Percentiles rank a stretch among this genome's conserved stretches.
Evolutionary conservation across 495 filamentous ascomycete species (phyloP).

Genomic region (Daldinia bambusicola): DNA sequence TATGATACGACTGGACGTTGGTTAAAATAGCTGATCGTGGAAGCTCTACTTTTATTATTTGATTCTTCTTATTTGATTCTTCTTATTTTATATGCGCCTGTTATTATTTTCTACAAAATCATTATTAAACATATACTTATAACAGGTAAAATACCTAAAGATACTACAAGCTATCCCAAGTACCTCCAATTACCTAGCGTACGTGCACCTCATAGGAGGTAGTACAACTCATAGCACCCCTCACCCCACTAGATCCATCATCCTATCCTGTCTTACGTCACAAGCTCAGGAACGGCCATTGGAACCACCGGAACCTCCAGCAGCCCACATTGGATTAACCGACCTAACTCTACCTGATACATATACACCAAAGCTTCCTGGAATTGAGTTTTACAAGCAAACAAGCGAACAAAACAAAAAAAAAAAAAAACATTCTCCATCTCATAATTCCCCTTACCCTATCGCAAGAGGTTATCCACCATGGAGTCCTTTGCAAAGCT

Average conservation of each 20-base stretch:
- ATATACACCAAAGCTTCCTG: neutral
- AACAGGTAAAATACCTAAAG: too few relatives aligned
- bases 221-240: neutral
- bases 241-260: conserved; percentile 3
- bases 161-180: neutral
- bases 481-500: conserved; percentile 59
- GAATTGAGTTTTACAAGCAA: neutral
- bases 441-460: neutral
- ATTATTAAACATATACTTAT: neutral
- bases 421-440: neutral
- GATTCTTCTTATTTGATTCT: neutral
- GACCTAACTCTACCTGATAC: neutral
- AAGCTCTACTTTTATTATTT: neutral
- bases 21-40: neutral
- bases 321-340: neutral
- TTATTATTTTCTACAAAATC: neutral
- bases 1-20: neutral
- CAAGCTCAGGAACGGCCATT: neutral
- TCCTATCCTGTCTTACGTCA: conserved; percentile 4
- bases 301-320: neutral
- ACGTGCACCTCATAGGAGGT: neutral
- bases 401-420: neutral
- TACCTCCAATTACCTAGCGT: neutral
- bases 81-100: too few relatives aligned
- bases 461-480: conserved; percentile 10